These are phyloP conservation scores for Paraleonurus japonicus DNA, from an alignment of 257 asterid species.

Conservation along the genomic window DNA sequence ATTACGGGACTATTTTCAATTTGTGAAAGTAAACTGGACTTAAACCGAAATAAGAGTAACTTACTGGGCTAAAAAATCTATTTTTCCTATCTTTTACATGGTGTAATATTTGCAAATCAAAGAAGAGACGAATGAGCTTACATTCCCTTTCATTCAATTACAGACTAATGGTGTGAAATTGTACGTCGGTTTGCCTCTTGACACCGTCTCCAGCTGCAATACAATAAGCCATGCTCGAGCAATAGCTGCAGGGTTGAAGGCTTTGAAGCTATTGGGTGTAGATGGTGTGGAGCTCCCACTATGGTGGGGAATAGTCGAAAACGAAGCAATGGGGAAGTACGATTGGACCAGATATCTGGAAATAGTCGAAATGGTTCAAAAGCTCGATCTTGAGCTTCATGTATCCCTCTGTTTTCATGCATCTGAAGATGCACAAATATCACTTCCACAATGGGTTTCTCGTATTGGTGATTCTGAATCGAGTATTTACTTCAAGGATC, in stretches of 20 bases:
- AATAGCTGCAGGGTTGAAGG: conserved; percentile 74
- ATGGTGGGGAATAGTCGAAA: conserved; percentile 97
- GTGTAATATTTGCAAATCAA: neutral
- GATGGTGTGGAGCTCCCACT: conserved; percentile 89
- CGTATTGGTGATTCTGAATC: conserved; percentile 55
- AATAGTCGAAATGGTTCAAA: conserved; percentile 57
- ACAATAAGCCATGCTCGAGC: conserved; percentile 69
- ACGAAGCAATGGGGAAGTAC: conserved; percentile 58
- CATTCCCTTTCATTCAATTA: neutral
- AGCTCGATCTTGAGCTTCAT: conserved; percentile 67
- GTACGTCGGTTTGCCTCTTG: conserved; percentile 82
- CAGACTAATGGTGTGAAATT: conserved; percentile 55
- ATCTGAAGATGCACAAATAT: conserved; percentile 38
- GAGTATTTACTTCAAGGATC: conserved; percentile 58
- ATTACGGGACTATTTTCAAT: too few relatives aligned
- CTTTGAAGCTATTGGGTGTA: conserved; percentile 74
- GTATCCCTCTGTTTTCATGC: conserved; percentile 74
- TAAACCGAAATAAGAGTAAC: too few relatives aligned
- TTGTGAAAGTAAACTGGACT: too few relatives aligned
- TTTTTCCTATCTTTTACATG: neutral
- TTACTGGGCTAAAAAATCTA: too few relatives aligned
- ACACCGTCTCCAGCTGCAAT: conserved; percentile 56
- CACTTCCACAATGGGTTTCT: conserved; percentile 76
- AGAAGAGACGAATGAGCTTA: neutral
- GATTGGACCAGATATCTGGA: conserved; percentile 75